These are phyloP conservation scores for Guillardia theta DNA, from an alignment of 78 protist species.

Conservation along the genomic window DNA sequence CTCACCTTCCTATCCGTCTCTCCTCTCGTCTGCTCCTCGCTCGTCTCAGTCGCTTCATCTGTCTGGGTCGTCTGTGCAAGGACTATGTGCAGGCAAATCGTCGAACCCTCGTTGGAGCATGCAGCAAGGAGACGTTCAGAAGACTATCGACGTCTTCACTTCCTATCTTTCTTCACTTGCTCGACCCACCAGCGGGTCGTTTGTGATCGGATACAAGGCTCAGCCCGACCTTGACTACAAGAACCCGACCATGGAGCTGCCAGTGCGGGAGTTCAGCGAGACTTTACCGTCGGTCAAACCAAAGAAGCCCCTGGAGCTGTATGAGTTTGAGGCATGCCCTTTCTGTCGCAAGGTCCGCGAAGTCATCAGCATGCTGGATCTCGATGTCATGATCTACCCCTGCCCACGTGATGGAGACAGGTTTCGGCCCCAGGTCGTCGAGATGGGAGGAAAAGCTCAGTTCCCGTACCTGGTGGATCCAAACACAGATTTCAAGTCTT, in stretches of 20 bases:
- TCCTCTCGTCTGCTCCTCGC: too few species aligned
- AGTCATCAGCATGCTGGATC: background rate
- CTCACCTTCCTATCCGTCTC: too few species aligned
- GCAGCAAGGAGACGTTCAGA: too few species aligned
- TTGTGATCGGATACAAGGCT: background rate
- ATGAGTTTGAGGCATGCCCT: conserved; percentile 25
- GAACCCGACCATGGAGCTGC: background rate
- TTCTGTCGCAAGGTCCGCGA: conserved; percentile 32
- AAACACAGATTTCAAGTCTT: background rate
- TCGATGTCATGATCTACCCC: background rate
- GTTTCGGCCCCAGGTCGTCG: background rate
- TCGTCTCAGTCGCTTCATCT: too few species aligned
- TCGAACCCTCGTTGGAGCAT: too few species aligned
- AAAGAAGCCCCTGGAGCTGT: background rate
- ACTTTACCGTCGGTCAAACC: background rate
- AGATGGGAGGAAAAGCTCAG: background rate
- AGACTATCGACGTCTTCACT: too few species aligned
- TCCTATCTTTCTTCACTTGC: background rate
- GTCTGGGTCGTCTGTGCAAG: too few species aligned
- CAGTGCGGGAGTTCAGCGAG: background rate
- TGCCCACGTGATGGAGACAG: background rate
- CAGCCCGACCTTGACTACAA: background rate
- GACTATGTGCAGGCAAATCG: too few species aligned
- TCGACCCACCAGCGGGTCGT: background rate
- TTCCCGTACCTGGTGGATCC: conserved; percentile 2